Conservation (phyloP, 2,329 filamentous ascomycete genomes). For the Penicillium sp. region DNA sequence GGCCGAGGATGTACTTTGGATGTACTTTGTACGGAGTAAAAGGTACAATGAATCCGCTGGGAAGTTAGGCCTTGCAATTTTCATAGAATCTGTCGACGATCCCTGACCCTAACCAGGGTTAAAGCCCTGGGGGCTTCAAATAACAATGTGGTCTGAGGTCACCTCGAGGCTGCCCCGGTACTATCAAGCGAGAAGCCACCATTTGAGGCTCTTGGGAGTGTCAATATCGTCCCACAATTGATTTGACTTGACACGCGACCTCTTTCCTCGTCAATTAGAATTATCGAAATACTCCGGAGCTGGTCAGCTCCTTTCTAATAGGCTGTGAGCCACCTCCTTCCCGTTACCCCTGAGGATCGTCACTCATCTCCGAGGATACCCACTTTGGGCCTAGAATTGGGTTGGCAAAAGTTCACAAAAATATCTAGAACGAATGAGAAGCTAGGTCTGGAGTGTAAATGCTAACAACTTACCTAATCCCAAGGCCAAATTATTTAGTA, state of each 20-base stretch:
- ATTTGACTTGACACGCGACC: background rate
- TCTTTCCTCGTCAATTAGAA: background rate
- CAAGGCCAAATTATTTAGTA: too few species aligned
- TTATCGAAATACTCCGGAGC: background rate
- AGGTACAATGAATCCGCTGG: background rate
- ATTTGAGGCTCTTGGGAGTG: background rate
- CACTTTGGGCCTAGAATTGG: background rate
- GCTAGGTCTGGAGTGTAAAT: background rate
- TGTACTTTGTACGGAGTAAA: background rate
- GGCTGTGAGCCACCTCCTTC: background rate
- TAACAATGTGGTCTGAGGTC: background rate
- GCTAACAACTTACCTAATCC: background rate
- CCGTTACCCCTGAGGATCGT: background rate
- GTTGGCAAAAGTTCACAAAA: background rate
- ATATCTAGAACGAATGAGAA: background rate
- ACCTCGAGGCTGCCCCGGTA: background rate
- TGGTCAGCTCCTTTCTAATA: background rate
- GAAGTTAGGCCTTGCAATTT: background rate
- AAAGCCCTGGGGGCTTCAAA: too few species aligned
- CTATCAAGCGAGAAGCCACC: background rate
- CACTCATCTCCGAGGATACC: background rate
- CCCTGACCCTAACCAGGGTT: too few species aligned
- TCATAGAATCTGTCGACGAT: background rate
- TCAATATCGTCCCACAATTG: background rate
- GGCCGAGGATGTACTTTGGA: too few species aligned